A percentile compares a stretch with the other conserved stretches of the same genome.
Evolutionary conservation across 768 basidiomycete genomes (phyloP).

Genomic region (Boletus fagicola): DNA sequence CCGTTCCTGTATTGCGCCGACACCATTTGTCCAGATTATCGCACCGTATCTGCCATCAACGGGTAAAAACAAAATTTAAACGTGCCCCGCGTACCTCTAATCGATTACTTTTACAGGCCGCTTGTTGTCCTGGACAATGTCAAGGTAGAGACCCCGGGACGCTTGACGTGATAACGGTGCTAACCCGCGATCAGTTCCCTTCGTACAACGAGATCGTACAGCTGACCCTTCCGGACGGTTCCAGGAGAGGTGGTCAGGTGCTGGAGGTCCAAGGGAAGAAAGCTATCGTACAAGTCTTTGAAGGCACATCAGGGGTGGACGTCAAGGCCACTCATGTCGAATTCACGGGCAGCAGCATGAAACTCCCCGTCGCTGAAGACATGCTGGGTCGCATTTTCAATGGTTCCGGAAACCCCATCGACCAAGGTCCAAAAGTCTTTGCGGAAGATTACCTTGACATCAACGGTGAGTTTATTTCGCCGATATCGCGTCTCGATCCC

Average conservation of each 20-base stretch:
- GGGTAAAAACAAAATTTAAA: slow-evolving; percentile 55
- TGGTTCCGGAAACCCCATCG: slow-evolving; percentile 96
- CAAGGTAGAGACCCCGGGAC: slow-evolving; percentile 57
- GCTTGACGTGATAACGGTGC: slow-evolving; percentile 5
- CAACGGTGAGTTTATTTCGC: slow-evolving; percentile 66
- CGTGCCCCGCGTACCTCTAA: slow-evolving; percentile 5
- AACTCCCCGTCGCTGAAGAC: slow-evolving; percentile 96
- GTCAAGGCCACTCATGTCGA: slow-evolving; percentile 97
- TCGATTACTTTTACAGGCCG: slow-evolving; percentile 53
- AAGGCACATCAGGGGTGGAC: slow-evolving; percentile 96
- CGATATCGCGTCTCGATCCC: background rate
- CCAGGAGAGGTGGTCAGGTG: slow-evolving; percentile 94
- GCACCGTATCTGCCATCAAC: slow-evolving; percentile 98
- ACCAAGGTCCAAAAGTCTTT: slow-evolving; percentile 98
- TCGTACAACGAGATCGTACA: slow-evolving; percentile 99
- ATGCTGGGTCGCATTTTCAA: slow-evolving; percentile 99
- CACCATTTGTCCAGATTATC: slow-evolving; percentile 64
- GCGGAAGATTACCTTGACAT: slow-evolving; percentile 99
- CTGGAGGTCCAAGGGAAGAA: slow-evolving; percentile 98
- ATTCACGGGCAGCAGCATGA: slow-evolving; percentile 98
- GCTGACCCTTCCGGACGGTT: slow-evolving; percentile 91
- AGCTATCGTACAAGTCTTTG: slow-evolving; percentile 98
- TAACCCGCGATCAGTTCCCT: slow-evolving; percentile 63
- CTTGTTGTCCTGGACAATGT: slow-evolving; percentile 97
- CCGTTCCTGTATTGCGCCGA: slow-evolving; percentile 8